Base-by-base conservation (phyloP, 192 early-diverging fungal genomes). In the Coemansia sp. region DNA sequence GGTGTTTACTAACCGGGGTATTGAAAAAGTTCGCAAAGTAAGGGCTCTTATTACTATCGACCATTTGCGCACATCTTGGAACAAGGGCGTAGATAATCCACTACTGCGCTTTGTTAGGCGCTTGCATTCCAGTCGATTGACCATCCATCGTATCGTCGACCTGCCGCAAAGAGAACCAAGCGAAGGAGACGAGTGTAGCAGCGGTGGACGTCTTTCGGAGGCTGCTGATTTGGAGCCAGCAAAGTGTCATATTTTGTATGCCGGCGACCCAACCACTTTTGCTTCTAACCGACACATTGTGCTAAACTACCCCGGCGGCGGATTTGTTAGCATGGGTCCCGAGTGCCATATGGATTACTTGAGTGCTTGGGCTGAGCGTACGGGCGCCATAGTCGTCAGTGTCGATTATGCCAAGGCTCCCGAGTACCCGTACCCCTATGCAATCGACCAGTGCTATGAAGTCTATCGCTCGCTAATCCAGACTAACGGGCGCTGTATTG, bases 351-450 rank as follows among this genome's bases (percentile, higher is more conserved):
- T 93, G 62, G 94, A 96, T 63, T 91, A 95, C 67, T 65, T 95
- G 43, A 87, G 91, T 32, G 78, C 77, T 2, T 96, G 92, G 92
- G 93, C 95, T n/a, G 80, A 85, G 23, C 78, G 82, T 39, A 91
- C 90, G 2, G 78, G 84, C 10, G 70, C 92, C 0, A 91, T 93
- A 2, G 88, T 98, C 11, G 71, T 95, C 33, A 89, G 88, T 62
- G 84, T 98, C 49, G 88, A 98, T 68, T 98, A 98, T 63, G 93
- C 91, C 59, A 98, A 98, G 76, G 94, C 95, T 7, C 97, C 95
- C 39, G 97, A 97, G 77, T 88, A 87, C 59, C 97, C 97, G n/a
- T 99, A 93, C 69, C 97, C 97, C 1, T 92, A 87, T 57, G 93
- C 90, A 0, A 73, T 96, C 23, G 89, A 96, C 62, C 94, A 98